phyloP scores from a whole-genome alignment of 2,329 filamentous ascomycete genomes.

The Botrytis deweyae region DNA sequence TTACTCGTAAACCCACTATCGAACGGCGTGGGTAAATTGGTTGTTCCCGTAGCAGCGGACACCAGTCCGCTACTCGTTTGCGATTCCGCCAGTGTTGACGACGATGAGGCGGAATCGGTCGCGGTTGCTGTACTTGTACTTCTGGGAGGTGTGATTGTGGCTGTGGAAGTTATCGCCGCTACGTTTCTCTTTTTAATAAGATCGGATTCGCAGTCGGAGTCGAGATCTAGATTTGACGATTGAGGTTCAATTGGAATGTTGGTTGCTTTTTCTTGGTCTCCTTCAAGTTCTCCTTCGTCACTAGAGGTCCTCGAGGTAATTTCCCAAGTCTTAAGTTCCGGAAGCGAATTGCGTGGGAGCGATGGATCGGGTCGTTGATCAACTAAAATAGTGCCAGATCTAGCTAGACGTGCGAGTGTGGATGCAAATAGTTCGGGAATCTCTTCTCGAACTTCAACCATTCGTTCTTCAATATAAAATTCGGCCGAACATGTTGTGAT shows the following conservation, averaged over 20 bases:
- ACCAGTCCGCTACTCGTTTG: conserved; percentile 27
- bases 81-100: conserved; percentile 22
- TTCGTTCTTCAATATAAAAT: conserved; percentile 32
- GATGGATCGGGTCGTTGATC: conserved; percentile 34
- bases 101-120: conserved; percentile 13
- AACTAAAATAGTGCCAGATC: conserved; percentile 37
- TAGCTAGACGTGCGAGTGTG: conserved; percentile 33
- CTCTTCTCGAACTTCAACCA: conserved; percentile 31
- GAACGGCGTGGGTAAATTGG: conserved; percentile 62
- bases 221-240: neutral
- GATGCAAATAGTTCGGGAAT: conserved; percentile 30
- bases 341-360: conserved; percentile 19
- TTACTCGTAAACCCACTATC: conserved; percentile 64
- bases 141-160: conserved; percentile 14
- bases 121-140: neutral
- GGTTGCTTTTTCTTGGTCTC: neutral
- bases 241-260: neutral
- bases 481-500: conserved; percentile 29
- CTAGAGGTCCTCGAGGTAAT: neutral
- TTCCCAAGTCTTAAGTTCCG: neutral
- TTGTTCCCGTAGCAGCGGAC: conserved; percentile 24
- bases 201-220: conserved; percentile 3
- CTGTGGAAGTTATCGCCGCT: conserved; percentile 16
- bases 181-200: neutral
- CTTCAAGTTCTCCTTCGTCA: neutral